Percentiles rank a stretch among this genome's conserved stretches.
Conservation (phyloP, 2,329 filamentous ascomycete species). For the Xylariaceae sp. region DNA sequence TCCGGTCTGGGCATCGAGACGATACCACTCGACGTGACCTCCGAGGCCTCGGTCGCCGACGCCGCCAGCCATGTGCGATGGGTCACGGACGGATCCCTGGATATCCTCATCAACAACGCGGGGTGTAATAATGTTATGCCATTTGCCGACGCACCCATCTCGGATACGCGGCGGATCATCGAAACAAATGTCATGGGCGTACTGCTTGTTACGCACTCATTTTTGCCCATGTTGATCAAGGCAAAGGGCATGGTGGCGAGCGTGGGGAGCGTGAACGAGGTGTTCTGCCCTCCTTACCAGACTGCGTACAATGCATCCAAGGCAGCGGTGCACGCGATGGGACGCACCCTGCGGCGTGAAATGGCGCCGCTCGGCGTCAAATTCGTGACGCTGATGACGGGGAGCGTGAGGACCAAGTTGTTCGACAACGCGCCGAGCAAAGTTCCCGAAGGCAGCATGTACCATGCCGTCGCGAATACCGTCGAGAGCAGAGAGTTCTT, state of each 20-base stretch:
- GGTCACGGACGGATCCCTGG: constrained; percentile 13
- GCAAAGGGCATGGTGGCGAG: constrained; percentile 18
- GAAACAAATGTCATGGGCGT: constrained; percentile 26
- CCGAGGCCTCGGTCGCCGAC: constrained; percentile 17
- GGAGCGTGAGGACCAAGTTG: constrained; percentile 25
- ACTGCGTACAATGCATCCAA: constrained; percentile 28
- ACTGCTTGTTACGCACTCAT: constrained; percentile 28
- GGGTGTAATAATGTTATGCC: constrained; percentile 20
- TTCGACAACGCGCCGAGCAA: constrained; percentile 19
- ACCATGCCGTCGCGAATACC: constrained; percentile 17
- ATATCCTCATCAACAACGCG: constrained; percentile 26
- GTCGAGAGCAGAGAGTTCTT: constrained; percentile 25
- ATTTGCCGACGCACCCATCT: constrained; percentile 16
- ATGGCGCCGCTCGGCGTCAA: constrained; percentile 27
- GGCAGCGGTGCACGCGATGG: constrained; percentile 21
- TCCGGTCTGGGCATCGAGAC: constrained; percentile 19
- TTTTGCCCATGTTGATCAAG: constrained; percentile 26
- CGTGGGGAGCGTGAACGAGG: constrained; percentile 26
- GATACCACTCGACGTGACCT: constrained; percentile 27
- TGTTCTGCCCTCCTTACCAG: constrained; percentile 26
- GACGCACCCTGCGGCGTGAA: constrained; percentile 25
- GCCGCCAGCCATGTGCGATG: constrained; percentile 8
- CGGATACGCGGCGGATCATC: constrained; percentile 15
- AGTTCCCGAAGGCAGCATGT: constrained; percentile 25
- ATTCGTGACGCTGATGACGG: constrained; percentile 27